Conservation (phyloP, 345 rosid species). For the Linum usitatissimum region DNA sequence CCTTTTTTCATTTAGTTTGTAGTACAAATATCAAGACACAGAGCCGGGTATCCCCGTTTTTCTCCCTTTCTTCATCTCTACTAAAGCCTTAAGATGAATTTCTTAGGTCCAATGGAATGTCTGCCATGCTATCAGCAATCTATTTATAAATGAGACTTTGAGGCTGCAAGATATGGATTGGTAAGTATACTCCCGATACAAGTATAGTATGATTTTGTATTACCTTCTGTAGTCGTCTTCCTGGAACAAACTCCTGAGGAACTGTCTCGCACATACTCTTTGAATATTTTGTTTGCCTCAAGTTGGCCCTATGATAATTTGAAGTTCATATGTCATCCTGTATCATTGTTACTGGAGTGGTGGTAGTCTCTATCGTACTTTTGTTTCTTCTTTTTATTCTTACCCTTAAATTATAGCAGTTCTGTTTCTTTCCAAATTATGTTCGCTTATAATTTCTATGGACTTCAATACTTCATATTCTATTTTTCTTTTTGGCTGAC, state of each 20-base stretch:
- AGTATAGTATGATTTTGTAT: neutral
- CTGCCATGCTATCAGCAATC: conserved; percentile 80
- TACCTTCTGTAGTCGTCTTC: conserved; percentile 2
- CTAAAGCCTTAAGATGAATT: conserved; percentile 13
- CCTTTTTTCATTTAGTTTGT: neutral
- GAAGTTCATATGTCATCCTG: neutral
- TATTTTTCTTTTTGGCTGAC: conserved; percentile 23
- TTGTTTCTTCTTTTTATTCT: neutral
- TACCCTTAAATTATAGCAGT: neutral
- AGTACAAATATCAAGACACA: neutral
- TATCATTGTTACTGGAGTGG: neutral
- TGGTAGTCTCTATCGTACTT: conserved; percentile 2
- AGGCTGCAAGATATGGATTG: conserved; percentile 72
- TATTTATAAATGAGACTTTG: conserved; percentile 67
- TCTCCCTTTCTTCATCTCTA: conserved; percentile 7
- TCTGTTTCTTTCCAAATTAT: neutral
- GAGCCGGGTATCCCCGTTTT: neutral
- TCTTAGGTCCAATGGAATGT: conserved; percentile 98
- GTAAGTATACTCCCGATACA: conserved; percentile 28
- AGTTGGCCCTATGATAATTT: neutral
- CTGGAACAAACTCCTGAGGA: neutral
- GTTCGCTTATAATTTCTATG: neutral
- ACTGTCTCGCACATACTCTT: neutral
- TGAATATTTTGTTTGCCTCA: neutral
- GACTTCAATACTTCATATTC: neutral